A percentile compares a stretch with the other conserved stretches of the same genome.
Conservation (phyloP, 2,329 filamentous ascomycete species). For the Neurospora sp. region DNA sequence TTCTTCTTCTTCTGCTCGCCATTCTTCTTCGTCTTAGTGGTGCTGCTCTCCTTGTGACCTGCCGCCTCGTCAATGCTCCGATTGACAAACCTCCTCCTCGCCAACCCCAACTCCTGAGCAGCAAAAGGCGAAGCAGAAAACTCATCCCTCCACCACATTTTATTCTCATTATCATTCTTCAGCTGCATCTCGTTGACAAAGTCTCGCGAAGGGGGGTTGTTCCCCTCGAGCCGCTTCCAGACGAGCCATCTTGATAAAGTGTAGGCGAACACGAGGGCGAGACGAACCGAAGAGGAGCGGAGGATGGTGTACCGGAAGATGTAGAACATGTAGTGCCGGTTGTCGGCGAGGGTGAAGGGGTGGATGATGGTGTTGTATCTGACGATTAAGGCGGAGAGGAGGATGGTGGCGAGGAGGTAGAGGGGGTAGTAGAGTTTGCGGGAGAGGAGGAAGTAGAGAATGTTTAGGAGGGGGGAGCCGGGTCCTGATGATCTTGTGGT, state of each 20-base stretch:
- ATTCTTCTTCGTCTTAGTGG: no score
- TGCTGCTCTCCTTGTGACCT: no score
- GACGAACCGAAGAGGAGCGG: slow-evolving; percentile 52
- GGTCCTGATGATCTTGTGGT: neutral
- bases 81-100: neutral
- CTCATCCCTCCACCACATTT: neutral
- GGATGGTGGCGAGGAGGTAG: slow-evolving; percentile 26
- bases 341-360: slow-evolving; percentile 92
- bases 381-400: slow-evolving; percentile 40
- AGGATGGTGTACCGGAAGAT: slow-evolving; percentile 78
- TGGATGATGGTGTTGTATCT: slow-evolving; percentile 87
- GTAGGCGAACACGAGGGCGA: slow-evolving; percentile 61
- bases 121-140: slow-evolving; percentile 7
- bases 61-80: no score
- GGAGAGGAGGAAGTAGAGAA: slow-evolving; percentile 21
- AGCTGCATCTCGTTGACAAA: neutral
- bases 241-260: slow-evolving; percentile 58
- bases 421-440: slow-evolving; percentile 27
- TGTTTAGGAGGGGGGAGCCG: slow-evolving; percentile 5
- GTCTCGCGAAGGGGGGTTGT: slow-evolving; percentile 7
- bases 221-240: slow-evolving; percentile 52
- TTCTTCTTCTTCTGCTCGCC: neutral
- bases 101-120: neutral
- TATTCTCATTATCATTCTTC: neutral
- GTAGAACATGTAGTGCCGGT: slow-evolving; percentile 96